phyloP scores from a whole-genome alignment of 1,284 basidiomycete species.

The Ceratobasidium sp. region DNA sequence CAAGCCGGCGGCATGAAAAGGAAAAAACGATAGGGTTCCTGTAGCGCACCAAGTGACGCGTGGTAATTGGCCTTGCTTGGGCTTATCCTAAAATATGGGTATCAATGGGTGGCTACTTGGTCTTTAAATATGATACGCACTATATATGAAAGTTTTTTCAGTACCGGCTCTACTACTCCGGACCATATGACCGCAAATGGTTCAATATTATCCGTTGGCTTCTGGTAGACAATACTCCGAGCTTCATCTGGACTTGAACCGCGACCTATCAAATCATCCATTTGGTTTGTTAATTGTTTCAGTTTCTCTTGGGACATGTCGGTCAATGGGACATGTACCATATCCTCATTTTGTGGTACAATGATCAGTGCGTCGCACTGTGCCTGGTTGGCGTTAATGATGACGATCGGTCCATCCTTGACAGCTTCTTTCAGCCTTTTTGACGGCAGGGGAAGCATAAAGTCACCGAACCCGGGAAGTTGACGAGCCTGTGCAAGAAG shows the following conservation, averaged over 20 bases:
- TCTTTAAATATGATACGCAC: too few relatives aligned
- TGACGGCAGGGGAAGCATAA: neutral
- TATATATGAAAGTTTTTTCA: too few relatives aligned
- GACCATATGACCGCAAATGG: too few relatives aligned
- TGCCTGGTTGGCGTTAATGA: neutral
- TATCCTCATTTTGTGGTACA: neutral
- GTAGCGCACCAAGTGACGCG: constrained; percentile 13
- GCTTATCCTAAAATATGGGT: neutral
- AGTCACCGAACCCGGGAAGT: neutral
- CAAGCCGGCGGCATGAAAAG: constrained; percentile 6
- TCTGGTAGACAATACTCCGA: too few relatives aligned
- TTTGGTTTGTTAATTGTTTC: neutral
- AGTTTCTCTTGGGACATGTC: neutral
- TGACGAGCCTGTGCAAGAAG: neutral
- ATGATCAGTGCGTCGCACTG: constrained; percentile 9
- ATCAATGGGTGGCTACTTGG: neutral
- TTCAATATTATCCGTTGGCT: too few relatives aligned
- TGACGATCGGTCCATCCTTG: neutral
- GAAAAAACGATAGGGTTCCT: neutral
- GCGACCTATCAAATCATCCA: neutral
- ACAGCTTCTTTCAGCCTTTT: neutral
- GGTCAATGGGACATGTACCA: neutral
- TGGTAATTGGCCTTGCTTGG: neutral
- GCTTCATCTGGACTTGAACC: neutral
- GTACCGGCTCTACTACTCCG: too few relatives aligned